Conservation (phyloP, 2,329 filamentous ascomycete genomes). For the Amesomyces nigricolor region DNA sequence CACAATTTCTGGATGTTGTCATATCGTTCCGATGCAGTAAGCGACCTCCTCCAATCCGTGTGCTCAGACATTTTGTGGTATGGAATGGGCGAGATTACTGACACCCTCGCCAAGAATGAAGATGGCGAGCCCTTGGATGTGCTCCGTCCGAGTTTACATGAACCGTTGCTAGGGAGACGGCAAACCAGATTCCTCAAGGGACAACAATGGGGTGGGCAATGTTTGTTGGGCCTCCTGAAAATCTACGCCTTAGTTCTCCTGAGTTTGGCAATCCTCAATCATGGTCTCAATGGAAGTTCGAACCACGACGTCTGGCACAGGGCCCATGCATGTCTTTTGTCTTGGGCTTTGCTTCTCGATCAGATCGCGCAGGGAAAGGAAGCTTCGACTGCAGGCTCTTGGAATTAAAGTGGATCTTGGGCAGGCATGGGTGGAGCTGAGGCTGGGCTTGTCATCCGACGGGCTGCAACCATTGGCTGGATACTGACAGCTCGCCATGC, state of each 20-base stretch:
- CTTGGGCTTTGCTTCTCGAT: neutral
- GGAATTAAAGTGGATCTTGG: neutral
- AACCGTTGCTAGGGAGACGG: conserved; percentile 5
- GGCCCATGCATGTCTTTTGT: too few relatives aligned
- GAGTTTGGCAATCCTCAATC: too few relatives aligned
- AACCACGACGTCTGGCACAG: too few relatives aligned
- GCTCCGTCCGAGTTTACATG: neutral
- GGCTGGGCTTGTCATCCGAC: neutral
- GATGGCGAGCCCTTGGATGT: neutral
- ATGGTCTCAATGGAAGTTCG: too few relatives aligned
- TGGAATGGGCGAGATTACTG: neutral
- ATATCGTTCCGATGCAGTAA: conserved; percentile 57
- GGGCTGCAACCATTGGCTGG: conserved; percentile 5
- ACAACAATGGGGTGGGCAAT: too few relatives aligned
- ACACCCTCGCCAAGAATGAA: neutral
- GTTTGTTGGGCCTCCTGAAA: too few relatives aligned
- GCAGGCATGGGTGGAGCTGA: conserved; percentile 5
- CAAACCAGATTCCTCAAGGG: too few relatives aligned
- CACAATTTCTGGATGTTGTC: conserved; percentile 58
- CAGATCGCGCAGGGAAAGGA: neutral
- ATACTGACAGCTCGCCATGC: conserved; percentile 4
- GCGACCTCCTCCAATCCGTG: conserved; percentile 43
- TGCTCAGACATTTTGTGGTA: conserved; percentile 21
- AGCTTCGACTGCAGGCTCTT: too few relatives aligned
- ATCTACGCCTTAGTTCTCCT: too few relatives aligned